Base-by-base conservation (phyloP, 2,329 filamentous ascomycete species). In the Sporothrix pseudoabietina region DNA sequence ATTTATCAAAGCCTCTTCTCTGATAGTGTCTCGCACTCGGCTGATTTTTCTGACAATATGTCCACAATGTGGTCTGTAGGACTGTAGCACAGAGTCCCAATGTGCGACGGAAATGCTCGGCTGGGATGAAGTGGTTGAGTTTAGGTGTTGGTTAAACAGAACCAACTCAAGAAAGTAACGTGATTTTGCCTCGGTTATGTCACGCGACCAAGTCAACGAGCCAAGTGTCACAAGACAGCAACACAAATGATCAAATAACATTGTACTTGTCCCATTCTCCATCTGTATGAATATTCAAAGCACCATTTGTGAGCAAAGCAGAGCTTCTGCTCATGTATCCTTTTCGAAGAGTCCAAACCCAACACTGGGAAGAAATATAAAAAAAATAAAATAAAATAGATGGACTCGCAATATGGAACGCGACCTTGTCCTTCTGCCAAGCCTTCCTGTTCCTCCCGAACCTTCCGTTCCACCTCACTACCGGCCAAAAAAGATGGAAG, bases 401-500 rank as follows among this genome's bases (percentile, higher is more conserved):
- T 9, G 22, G 22, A 55, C 7, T 4, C 26, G 4, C 8, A 6
- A 14, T 14, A 4, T 55, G n/a, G 52, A 30, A 30, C 1, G 10
- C 4, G 39, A n/a, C 7, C 26, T n/a, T 30, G n/a, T 47, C 61
- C 61, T 66, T 66, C 39, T n/a, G 61, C 61, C 22, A 30, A 47
- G 61, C 61, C 39, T 30, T 30, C 12, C n/a, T 7, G 30, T 19
- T 10, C 39, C 26, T 9, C 30, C 61, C 61, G 39, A 66, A n/a
- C 39, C 39, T 47, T 66, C 39, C 22, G 61, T 66, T 66, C 61
- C 39, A 14, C n/a, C n/a, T 19, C 6, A 52, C n/a, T n/a, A 16
- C 61, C 61, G 61, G 22, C 61, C 61, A 30, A 65, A 73, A 61
- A 54, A n/a, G 71, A 35, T 7, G 59, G 72, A 49, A 32, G 47